Conservation (phyloP, 2,329 filamentous ascomycete species). For the Chalaropsis ovoidea region DNA sequence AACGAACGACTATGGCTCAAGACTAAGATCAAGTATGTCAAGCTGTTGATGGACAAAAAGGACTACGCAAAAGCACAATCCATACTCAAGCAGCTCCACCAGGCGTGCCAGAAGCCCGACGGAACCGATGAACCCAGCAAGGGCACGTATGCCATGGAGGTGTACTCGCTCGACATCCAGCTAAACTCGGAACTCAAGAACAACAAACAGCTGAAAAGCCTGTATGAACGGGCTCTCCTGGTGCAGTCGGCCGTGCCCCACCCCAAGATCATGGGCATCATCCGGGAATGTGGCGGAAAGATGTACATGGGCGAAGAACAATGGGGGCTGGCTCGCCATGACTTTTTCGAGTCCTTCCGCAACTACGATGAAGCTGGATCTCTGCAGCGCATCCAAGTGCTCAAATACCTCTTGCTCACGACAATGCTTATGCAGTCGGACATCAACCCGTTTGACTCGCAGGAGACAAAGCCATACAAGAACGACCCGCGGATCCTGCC, state of each 20-base stretch:
- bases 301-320: slow-evolving; percentile 99
- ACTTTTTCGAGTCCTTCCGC: slow-evolving; percentile 97
- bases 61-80: slow-evolving; percentile 70
- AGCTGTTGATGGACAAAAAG: slow-evolving; percentile 81
- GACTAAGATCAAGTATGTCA: slow-evolving; percentile 93
- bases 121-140: slow-evolving; percentile 87
- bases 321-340: slow-evolving; percentile 92
- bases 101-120: slow-evolving; percentile 76
- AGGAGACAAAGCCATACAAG: slow-evolving; percentile 97
- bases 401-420: slow-evolving; percentile 91
- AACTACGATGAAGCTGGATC: slow-evolving; percentile 98
- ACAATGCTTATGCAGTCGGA: slow-evolving; percentile 98
- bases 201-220: slow-evolving; percentile 87
- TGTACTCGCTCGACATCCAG: slow-evolving; percentile 94
- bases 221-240: slow-evolving; percentile 83
- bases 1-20: slow-evolving; percentile 96
- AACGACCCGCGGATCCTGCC: slow-evolving; percentile 88
- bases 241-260: slow-evolving; percentile 96
- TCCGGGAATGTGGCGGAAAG: slow-evolving; percentile 95
- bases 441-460: slow-evolving; percentile 97
- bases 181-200: slow-evolving; percentile 97
- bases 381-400: slow-evolving; percentile 79
- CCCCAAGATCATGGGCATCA: slow-evolving; percentile 98
- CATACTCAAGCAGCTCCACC: slow-evolving; percentile 81
- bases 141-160: slow-evolving; percentile 89